Percentiles rank a stretch among this genome's conserved stretches.
These are phyloP conservation scores for Elaeis guineensis DNA, from an alignment of 176 grass and related monocot genomes.

Conservation along the genomic window DNA sequence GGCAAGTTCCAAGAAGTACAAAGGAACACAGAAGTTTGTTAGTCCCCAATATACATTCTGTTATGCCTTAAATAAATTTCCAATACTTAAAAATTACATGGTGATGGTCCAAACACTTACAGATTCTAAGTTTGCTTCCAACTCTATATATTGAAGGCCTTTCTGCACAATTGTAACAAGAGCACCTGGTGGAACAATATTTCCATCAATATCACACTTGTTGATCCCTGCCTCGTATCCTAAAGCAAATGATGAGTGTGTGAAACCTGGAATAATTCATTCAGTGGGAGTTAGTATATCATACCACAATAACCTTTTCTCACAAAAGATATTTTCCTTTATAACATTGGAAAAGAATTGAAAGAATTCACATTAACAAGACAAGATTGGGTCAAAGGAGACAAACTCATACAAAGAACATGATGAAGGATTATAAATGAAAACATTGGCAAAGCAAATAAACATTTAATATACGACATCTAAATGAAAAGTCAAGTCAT, in stretches of 20 bases:
- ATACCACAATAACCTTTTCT: conserved; percentile 9
- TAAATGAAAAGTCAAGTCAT: too few species aligned
- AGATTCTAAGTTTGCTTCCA: conserved; percentile 77
- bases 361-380: too few species aligned
- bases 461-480: too few species aligned
- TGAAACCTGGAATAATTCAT: conserved; percentile 49
- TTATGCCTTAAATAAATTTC: too few species aligned
- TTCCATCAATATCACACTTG: conserved; percentile 76
- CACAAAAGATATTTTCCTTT: neutral
- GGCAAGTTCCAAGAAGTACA: conserved; percentile 5
- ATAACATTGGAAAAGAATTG: too few species aligned
- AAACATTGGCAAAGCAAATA: too few species aligned
- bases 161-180: conserved; percentile 90
- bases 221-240: conserved; percentile 85
- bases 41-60: too few species aligned
- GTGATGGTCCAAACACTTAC: conserved; percentile 33
- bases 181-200: conserved; percentile 76
- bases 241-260: conserved; percentile 79
- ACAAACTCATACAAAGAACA: neutral
- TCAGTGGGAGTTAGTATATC: conserved; percentile 17
- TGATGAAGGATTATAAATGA: too few species aligned
- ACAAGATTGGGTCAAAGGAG: neutral
- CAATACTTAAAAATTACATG: too few species aligned
- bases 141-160: conserved; percentile 93
- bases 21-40: neutral